These are phyloP conservation scores for Tolypocladium ovalisporum DNA, from an alignment of 2,329 filamentous ascomycete genomes.

Conservation along the genomic window DNA sequence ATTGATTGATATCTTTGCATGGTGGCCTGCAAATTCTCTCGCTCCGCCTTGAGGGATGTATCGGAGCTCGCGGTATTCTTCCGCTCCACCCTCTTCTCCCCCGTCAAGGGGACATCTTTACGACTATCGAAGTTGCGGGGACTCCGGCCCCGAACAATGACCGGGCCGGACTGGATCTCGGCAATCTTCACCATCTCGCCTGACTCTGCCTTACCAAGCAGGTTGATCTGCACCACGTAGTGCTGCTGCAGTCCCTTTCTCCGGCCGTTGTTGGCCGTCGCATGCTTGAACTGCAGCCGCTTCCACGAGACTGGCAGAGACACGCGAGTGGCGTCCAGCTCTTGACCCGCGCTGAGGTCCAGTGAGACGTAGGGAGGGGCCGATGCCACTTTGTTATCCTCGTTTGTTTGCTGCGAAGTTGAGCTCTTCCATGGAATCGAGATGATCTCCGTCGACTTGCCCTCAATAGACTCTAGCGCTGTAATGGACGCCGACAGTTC, in stretches of 20 bases:
- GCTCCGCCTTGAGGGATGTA: constrained; percentile 21
- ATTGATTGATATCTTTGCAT: constrained; percentile 20
- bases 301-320: constrained; percentile 88
- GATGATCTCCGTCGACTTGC: constrained; percentile 86
- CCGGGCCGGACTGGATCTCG: constrained; percentile 82
- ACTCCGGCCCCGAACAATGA: constrained; percentile 87
- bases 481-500: constrained; percentile 74
- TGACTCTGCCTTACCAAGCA: constrained; percentile 62
- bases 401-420: constrained; percentile 36
- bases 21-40: constrained; percentile 17
- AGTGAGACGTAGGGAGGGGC: constrained; percentile 44
- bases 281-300: constrained; percentile 86
- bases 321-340: constrained; percentile 67
- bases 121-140: constrained; percentile 89
- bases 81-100: constrained; percentile 36
- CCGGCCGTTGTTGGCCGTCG: constrained; percentile 90
- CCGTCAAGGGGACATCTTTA: constrained; percentile 69
- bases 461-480: constrained; percentile 84
- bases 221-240: constrained; percentile 77
- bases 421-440: constrained; percentile 91
- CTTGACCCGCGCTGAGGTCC: constrained; percentile 48
- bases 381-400: constrained; percentile 37
- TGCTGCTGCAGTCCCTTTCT: constrained; percentile 93
- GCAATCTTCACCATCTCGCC: constrained; percentile 64
- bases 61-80: constrained; percentile 28